phyloP scores from a whole-genome alignment of 768 basidiomycete genomes.

The Boletus rubescentipes region DNA sequence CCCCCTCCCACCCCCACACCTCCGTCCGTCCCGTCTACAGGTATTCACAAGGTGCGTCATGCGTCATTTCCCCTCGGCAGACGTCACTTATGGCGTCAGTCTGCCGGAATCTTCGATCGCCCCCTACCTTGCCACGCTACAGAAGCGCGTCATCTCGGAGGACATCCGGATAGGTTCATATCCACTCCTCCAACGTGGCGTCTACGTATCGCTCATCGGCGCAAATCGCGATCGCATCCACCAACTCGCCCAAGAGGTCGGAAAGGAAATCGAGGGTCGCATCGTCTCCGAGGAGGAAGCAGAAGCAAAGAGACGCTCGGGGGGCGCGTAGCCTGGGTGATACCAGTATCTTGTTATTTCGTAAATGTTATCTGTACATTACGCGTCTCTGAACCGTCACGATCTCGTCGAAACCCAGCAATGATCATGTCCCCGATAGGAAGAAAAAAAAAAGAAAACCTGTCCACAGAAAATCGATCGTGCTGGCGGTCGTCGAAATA shows the following conservation, averaged over 20 bases:
- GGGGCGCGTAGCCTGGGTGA: slow-evolving; percentile 4
- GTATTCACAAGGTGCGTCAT: slow-evolving; percentile 73
- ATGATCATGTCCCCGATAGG: too few species aligned
- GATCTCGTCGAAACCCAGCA: too few species aligned
- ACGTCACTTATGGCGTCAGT: slow-evolving; percentile 28
- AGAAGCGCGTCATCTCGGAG: slow-evolving; percentile 67
- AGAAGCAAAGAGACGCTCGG: slow-evolving; percentile 43
- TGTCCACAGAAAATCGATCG: not conserved
- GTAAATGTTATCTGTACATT: not conserved
- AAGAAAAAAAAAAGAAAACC: not conserved
- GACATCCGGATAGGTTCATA: slow-evolving; percentile 85
- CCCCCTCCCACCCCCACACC: slow-evolving; percentile 70
- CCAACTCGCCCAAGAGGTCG: slow-evolving; percentile 63
- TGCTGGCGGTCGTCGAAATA: not conserved
- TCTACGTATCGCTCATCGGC: slow-evolving; percentile 64
- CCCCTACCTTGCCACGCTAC: slow-evolving; percentile 80
- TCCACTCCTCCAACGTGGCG: slow-evolving; percentile 56
- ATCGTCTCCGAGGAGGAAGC: slow-evolving; percentile 68
- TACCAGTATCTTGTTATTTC: not conserved
- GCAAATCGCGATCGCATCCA: slow-evolving; percentile 44
- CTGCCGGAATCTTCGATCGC: slow-evolving; percentile 82
- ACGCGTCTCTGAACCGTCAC: too few species aligned
- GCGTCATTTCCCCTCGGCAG: not conserved
- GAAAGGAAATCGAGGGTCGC: slow-evolving; percentile 53
- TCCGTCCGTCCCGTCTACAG: slow-evolving; percentile 77